These are phyloP conservation scores for Exserohilum turcica DNA, from an alignment of 2,329 filamentous ascomycete species.

Conservation along the genomic window DNA sequence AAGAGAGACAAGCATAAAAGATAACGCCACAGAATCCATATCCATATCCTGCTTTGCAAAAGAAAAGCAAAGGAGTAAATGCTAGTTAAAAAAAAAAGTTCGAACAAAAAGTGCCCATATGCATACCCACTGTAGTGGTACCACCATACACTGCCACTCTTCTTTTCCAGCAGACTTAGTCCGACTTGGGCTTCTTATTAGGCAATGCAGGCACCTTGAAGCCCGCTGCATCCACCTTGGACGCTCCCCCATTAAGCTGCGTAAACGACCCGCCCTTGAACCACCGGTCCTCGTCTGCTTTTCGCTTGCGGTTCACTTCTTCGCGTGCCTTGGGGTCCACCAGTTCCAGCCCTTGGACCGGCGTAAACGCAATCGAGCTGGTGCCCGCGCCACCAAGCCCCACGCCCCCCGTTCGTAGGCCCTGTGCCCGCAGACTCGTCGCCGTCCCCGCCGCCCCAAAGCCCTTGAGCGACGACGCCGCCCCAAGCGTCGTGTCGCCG, in stretches of 20 bases:
- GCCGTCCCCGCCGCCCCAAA: slow-evolving; percentile 71
- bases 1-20: too few relatives aligned
- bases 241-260: slow-evolving; percentile 64
- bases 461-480: slow-evolving; percentile 72
- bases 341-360: slow-evolving; percentile 90
- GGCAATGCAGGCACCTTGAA: slow-evolving; percentile 86
- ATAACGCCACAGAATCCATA: too few relatives aligned
- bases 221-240: slow-evolving; percentile 62
- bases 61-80: too few relatives aligned
- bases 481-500: slow-evolving; percentile 60
- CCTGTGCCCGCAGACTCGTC: slow-evolving; percentile 76
- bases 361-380: slow-evolving; percentile 88
- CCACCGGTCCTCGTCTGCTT: slow-evolving; percentile 93
- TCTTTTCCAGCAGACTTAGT: too few relatives aligned
- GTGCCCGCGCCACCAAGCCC: slow-evolving; percentile 72
- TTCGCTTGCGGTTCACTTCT: slow-evolving; percentile 85
- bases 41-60: too few relatives aligned
- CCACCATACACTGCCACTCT: too few relatives aligned
- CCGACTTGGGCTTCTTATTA: slow-evolving; percentile 64
- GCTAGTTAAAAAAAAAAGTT: too few relatives aligned
- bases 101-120: too few relatives aligned
- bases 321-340: slow-evolving; percentile 91
- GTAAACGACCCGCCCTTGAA: slow-evolving; percentile 98
- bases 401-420: slow-evolving; percentile 80
- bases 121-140: too few relatives aligned